Percentiles rank a stretch among this genome's conserved stretches.
These are phyloP conservation scores for Cryphonectria naterciae DNA, from an alignment of 2,329 filamentous ascomycete genomes.

Conservation along the genomic window DNA sequence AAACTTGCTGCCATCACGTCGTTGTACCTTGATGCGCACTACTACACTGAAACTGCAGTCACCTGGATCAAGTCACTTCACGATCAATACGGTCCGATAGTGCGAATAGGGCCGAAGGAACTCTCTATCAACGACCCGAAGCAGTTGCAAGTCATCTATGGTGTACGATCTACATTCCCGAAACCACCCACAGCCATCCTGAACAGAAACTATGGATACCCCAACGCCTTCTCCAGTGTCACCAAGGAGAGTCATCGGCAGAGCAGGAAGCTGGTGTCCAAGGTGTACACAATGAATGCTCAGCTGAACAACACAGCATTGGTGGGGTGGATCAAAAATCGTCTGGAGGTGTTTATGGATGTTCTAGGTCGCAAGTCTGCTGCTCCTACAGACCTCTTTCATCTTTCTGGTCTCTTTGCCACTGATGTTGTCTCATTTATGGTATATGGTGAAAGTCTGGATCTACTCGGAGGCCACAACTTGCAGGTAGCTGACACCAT, in stretches of 20 bases:
- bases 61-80: neutral
- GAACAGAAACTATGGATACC: neutral
- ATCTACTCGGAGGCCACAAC: neutral
- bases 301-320: neutral
- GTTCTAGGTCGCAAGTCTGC: neutral
- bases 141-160: neutral
- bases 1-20: constrained; percentile 3
- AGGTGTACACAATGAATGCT: constrained; percentile 5
- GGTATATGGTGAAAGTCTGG: neutral
- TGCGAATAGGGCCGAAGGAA: constrained; percentile 4
- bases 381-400: neutral
- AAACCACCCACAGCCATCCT: neutral
- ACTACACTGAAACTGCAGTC: neutral
- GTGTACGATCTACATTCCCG: constrained; percentile 2
- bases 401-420: neutral
- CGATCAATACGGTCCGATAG: neutral
- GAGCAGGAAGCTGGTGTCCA: neutral
- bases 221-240: neutral
- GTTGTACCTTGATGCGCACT: neutral
- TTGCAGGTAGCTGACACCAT: neutral
- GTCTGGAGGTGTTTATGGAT: neutral
- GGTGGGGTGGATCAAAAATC: neutral
- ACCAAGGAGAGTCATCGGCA: neutral
- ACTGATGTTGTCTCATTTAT: neutral
- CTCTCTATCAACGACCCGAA: neutral